Base-by-base conservation (phyloP, 768 basidiomycete genomes). In the Antrodiella citrinella region DNA sequence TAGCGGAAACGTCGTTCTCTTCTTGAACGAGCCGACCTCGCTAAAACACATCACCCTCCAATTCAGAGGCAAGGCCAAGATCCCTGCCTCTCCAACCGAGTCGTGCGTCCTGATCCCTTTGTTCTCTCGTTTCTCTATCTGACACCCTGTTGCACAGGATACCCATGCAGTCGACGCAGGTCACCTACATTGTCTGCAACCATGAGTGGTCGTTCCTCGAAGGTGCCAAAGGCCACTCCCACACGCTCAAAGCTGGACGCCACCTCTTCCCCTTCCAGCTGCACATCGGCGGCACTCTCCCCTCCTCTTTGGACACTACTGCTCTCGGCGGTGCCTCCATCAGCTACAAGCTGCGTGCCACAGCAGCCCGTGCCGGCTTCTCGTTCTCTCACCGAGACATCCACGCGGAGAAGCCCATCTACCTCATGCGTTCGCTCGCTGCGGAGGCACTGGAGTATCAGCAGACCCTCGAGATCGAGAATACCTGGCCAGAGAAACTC, bases 401-500 rank as follows among this genome's bases (percentile, higher is more conserved):
- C 50, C 77, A 84, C 47, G 72, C 80, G 2, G 67, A 72, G 30
- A 69, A 71, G 45, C 77, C 82, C 10, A 78, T 97, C 45, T 68
- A 73, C 51, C 71, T 98, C 53, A 57, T 87, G 44, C 81, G 92
- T 43, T 80, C 84, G 3, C 85, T 93, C 61, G 72, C 80, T 18
- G 64, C 80, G 1, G 91, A 93, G 54, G 86, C 94, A 0, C 77
- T 96, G 58, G 95, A 97, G 65, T 97, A 91, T 71, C 94, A 91
- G 60, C 93, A 97, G 63, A 91, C 91, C 1, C 77, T 96, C 51
- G 95, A 98, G 65, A 84, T 91, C 56, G 90, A 96, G 67, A 96
- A 94, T 65, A 93, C 92, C 13, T 98, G 95, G 95, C 93, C 95
- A 0, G 86, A 86, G 19, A 98, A 97, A 70, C 72, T 96, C 67